phyloP scores from a whole-genome alignment of 768 basidiomycete species.

The Tephrocybe sp. region DNA sequence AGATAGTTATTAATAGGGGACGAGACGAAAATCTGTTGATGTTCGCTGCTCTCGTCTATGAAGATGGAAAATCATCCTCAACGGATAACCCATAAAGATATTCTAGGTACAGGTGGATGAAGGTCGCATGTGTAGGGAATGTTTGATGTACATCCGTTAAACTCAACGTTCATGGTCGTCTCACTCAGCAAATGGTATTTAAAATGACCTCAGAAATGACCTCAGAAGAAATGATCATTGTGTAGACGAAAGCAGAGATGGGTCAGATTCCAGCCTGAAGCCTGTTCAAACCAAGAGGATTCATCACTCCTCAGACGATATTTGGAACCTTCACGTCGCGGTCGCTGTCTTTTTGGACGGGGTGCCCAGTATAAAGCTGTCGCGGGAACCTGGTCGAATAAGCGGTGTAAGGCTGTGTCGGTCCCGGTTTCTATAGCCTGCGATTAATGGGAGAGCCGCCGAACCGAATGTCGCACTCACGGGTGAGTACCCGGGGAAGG shows the following conservation, averaged over 20 bases:
- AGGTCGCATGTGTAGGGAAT: too few relatives aligned
- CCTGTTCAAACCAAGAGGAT: too few relatives aligned
- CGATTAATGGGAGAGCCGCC: conserved; percentile 3
- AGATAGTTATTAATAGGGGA: too few relatives aligned
- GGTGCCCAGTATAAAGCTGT: conserved; percentile 21
- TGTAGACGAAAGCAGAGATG: background rate
- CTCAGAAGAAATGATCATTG: background rate
- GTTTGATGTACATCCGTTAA: too few relatives aligned
- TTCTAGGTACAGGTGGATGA: too few relatives aligned
- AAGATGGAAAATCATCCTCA: too few relatives aligned
- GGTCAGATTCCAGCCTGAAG: too few relatives aligned
- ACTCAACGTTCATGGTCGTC: too few relatives aligned
- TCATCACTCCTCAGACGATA: conserved; percentile 1
- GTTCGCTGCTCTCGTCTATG: too few relatives aligned
- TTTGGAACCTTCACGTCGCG: conserved; percentile 7
- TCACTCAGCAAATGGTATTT: background rate
- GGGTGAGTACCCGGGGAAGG: conserved; percentile 22
- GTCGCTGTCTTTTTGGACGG: conserved; percentile 16
- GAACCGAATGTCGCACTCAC: conserved; percentile 15
- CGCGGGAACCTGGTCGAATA: conserved; percentile 18
- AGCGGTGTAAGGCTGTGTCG: conserved; percentile 20
- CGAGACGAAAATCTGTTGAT: too few relatives aligned
- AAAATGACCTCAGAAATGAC: background rate
- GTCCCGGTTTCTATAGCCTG: conserved; percentile 7
- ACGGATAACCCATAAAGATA: too few relatives aligned